Percentiles rank a stretch among this genome's conserved stretches.
Evolutionary conservation across 805 yeast genomes (phyloP).

Genomic region (Saccharomycopsis capsularis): DNA sequence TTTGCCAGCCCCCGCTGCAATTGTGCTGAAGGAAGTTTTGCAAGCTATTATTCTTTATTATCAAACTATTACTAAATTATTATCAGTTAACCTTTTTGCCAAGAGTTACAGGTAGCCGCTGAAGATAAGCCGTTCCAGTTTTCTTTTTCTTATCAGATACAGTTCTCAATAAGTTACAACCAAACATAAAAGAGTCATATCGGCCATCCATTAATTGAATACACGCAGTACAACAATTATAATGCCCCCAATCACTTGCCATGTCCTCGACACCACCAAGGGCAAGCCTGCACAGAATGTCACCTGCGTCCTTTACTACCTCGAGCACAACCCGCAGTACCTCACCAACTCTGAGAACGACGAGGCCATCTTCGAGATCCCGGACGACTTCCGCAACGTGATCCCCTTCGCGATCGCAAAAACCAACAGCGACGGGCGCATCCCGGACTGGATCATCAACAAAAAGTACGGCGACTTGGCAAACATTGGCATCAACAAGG

Average conservation of each 20-base stretch:
- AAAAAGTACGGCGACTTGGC: constrained; percentile 15
- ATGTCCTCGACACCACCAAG: constrained; percentile 72
- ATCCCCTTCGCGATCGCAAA: constrained; percentile 57
- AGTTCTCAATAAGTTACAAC: too few relatives aligned
- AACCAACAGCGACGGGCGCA: constrained; percentile 79
- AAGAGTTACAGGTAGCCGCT: too few relatives aligned
- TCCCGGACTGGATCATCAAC: constrained; percentile 55
- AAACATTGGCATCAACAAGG: not conserved
- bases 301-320: constrained; percentile 49
- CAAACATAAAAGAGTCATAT: too few relatives aligned
- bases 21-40: too few relatives aligned
- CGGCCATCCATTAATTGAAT: too few relatives aligned
- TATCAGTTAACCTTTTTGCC: too few relatives aligned
- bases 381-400: constrained; percentile 26
- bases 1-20: too few relatives aligned
- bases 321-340: constrained; percentile 23
- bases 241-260: constrained; percentile 73
- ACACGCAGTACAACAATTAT: too few relatives aligned
- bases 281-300: constrained; percentile 82
- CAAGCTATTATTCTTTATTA: too few relatives aligned
- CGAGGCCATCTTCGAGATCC: not conserved
- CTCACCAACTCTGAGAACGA: not conserved
- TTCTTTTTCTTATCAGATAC: too few relatives aligned
- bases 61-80: too few relatives aligned
- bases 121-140: too few relatives aligned